These are phyloP conservation scores for Candida vaughaniae DNA, from an alignment of 805 yeast species.

Conservation along the genomic window DNA sequence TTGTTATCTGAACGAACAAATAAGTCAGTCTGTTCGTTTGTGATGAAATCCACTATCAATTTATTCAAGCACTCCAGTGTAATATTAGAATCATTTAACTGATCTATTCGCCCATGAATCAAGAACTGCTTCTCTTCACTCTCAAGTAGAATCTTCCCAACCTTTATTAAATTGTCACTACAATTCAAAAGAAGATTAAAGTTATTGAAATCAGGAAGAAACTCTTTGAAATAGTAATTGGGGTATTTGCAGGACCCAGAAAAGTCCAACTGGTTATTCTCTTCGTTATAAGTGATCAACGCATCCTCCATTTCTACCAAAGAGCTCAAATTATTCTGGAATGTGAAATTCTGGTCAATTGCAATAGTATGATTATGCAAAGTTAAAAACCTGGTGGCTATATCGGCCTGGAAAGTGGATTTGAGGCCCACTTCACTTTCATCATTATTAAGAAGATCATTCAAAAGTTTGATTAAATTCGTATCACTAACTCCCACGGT, in stretches of 20 bases:
- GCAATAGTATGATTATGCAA: slow-evolving; percentile 10
- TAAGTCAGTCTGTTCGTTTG: neutral
- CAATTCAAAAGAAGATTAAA: slow-evolving; percentile 5
- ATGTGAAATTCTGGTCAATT: slow-evolving; percentile 13
- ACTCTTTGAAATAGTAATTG: neutral
- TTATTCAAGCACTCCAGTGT: neutral
- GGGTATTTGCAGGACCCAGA: neutral
- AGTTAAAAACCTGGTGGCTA: slow-evolving; percentile 17
- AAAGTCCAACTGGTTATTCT: neutral
- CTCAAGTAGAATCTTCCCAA: neutral
- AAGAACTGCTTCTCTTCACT: neutral
- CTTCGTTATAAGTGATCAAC: neutral
- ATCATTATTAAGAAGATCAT: slow-evolving; percentile 16
- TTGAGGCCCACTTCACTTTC: slow-evolving; percentile 21
- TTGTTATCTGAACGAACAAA: slow-evolving; percentile 3
- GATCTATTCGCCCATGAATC: neutral
- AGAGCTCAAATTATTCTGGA: slow-evolving; percentile 8
- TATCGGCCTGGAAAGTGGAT: slow-evolving; percentile 18
- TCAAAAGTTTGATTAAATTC: slow-evolving; percentile 12
- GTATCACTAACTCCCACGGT: slow-evolving; percentile 10
- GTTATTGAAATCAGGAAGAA: slow-evolving; percentile 3
- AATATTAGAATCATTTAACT: neutral
- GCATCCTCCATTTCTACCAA: slow-evolving; percentile 1
- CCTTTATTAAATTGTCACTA: neutral
- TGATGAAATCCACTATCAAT: neutral